Percentiles rank a stretch among this genome's conserved stretches.
phyloP scores from a whole-genome alignment of 1,284 basidiomycete species.

The Microbotryum saponariae region DNA sequence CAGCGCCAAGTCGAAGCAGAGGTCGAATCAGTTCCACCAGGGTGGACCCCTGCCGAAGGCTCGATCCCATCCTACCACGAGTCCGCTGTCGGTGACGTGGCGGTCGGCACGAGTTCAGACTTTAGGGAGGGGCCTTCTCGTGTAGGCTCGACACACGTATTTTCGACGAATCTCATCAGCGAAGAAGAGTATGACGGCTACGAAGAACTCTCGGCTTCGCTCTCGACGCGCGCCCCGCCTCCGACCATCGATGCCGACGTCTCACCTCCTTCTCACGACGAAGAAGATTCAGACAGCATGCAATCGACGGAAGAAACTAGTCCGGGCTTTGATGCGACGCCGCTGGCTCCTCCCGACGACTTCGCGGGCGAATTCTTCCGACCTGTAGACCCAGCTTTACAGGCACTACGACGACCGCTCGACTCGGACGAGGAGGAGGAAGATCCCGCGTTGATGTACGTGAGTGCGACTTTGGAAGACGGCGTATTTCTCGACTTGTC shows the following conservation, averaged over 20 bases:
- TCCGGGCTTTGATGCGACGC: no score
- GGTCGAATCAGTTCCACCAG: neutral
- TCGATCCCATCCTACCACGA: conserved; percentile 28
- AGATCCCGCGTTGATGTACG: no score
- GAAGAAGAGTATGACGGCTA: conserved; percentile 32
- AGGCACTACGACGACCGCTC: no score
- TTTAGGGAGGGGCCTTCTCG: neutral
- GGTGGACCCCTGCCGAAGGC: conserved; percentile 16
- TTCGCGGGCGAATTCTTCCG: no score
- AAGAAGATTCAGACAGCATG: no score
- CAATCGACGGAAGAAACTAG: no score
- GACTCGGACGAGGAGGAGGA: no score
- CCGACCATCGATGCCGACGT: conserved; percentile 31
- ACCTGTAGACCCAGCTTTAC: no score
- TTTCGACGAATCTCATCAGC: neutral
- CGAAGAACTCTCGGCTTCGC: conserved; percentile 23
- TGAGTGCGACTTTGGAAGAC: no score
- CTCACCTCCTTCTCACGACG: conserved; percentile 14
- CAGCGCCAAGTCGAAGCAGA: conserved; percentile 19
- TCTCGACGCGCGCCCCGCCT: conserved; percentile 16
- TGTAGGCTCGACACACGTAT: neutral
- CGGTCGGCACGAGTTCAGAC: neutral
- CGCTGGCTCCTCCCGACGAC: no score
- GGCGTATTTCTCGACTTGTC: no score
- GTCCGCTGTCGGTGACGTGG: neutral